Evolutionary conservation across 306 rosid genomes (phyloP).

Genomic region (Heteromeles arbutifolia): DNA sequence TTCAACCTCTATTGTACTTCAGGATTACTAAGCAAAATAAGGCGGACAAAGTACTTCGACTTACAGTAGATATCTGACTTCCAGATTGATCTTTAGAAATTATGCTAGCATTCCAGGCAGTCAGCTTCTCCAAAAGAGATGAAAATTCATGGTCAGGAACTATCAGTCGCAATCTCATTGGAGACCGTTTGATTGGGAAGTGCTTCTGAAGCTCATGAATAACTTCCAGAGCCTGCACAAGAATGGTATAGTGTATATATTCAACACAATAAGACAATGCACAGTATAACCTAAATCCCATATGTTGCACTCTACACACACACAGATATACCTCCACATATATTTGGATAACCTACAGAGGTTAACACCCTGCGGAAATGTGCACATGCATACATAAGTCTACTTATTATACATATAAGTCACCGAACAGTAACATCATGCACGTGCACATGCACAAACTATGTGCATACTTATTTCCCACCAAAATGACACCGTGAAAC

Average conservation of each 20-base stretch:
- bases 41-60: constrained; percentile 7
- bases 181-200: constrained; percentile 87
- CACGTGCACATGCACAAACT: not conserved
- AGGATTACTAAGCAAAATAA: not conserved
- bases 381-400: not conserved
- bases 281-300: not conserved
- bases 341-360: not conserved
- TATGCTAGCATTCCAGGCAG: constrained; percentile 55
- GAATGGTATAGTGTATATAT: not conserved
- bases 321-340: not conserved
- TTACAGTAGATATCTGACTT: constrained; percentile 60
- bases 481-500: not conserved
- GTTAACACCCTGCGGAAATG: not conserved
- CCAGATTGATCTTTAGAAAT: constrained; percentile 64
- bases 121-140: constrained; percentile 60
- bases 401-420: not conserved
- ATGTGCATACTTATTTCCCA: not conserved
- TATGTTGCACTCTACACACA: not conserved
- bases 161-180: constrained; percentile 57
- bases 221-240: constrained; percentile 75
- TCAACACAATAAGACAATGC: not conserved
- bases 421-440: not conserved
- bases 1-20: not conserved
- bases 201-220: constrained; percentile 97
- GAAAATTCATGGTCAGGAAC: constrained; percentile 45